Evolutionary conservation across 2,329 filamentous ascomycete species (phyloP).

Genomic region (Ophiocordyceps camponoti-rufipedis): DNA sequence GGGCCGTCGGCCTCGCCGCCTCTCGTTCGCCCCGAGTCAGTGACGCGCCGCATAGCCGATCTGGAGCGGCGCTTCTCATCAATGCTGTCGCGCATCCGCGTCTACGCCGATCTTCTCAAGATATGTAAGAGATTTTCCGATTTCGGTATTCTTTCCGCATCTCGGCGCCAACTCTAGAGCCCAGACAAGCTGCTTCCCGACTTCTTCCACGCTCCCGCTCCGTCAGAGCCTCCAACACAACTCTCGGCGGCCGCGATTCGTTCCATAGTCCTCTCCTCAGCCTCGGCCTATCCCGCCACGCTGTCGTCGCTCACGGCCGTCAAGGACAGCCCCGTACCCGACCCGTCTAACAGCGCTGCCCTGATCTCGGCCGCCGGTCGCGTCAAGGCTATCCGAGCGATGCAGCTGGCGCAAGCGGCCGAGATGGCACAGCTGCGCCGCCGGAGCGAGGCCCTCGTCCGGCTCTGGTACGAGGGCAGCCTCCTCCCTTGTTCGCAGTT

Average conservation of each 20-base stretch:
- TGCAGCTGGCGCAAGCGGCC: conserved; percentile 41
- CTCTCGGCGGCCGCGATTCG: conserved; percentile 32
- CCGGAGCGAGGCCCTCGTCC: conserved; percentile 42
- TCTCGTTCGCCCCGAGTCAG: conserved; percentile 18
- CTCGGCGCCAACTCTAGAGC: neutral
- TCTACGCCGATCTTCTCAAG: conserved; percentile 40
- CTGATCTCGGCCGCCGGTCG: conserved; percentile 41
- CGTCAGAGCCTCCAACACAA: conserved; percentile 29
- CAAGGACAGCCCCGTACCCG: conserved; percentile 36
- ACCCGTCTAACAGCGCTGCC: conserved; percentile 32
- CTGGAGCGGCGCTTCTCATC: conserved; percentile 34
- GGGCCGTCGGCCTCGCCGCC: conserved; percentile 20
- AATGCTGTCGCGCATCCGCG: conserved; percentile 30
- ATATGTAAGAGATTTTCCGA: conserved; percentile 28
- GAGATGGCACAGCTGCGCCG: conserved; percentile 45
- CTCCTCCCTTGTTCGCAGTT: conserved; percentile 49
- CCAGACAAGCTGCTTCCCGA: conserved; percentile 34
- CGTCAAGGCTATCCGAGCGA: conserved; percentile 40
- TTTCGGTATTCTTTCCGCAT: neutral
- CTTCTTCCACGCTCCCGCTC: conserved; percentile 30
- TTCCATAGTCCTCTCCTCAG: conserved; percentile 36
- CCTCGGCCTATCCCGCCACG: conserved; percentile 34
- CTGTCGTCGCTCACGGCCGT: conserved; percentile 40
- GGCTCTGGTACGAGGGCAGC: conserved; percentile 56
- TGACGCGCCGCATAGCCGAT: conserved; percentile 24